phyloP scores from a whole-genome alignment of 148 eudicot species.

The Amaranthus hypochondriacus region DNA sequence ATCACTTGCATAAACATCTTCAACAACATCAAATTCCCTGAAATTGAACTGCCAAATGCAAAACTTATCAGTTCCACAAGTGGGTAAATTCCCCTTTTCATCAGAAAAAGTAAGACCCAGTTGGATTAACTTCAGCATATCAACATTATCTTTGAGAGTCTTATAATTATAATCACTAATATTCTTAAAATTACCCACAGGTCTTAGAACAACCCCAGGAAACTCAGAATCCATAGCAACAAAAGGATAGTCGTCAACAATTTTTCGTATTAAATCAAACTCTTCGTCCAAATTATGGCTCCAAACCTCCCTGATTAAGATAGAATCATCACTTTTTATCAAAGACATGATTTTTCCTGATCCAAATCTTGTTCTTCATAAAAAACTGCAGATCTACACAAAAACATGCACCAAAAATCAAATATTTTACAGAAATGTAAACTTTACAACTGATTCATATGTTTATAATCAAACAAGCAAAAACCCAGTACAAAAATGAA shows the following conservation, averaged over 20 bases:
- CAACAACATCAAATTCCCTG: constrained; percentile 39
- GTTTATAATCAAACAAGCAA: background rate
- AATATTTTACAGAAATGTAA: background rate
- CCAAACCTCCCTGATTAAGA: constrained; percentile 48
- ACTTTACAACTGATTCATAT: background rate
- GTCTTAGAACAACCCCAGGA: constrained; percentile 39
- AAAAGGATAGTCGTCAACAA: constrained; percentile 42
- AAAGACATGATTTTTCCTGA: constrained; percentile 11
- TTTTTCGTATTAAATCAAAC: constrained; percentile 31
- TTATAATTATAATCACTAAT: constrained; percentile 38
- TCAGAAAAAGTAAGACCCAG: constrained; percentile 42
- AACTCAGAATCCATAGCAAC: constrained; percentile 50
- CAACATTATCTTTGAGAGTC: constrained; percentile 42
- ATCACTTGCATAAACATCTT: constrained; percentile 43
- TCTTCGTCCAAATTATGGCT: constrained; percentile 36
- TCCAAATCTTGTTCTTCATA: constrained; percentile 18
- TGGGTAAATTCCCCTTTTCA: constrained; percentile 37
- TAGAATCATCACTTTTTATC: constrained; percentile 30
- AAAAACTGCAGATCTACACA: constrained; percentile 25
- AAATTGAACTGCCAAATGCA: constrained; percentile 50
- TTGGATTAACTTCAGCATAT: constrained; percentile 45
- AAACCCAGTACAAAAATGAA: background rate
- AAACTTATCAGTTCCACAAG: constrained; percentile 39
- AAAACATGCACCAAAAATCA: background rate
- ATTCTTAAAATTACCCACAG: constrained; percentile 36